phyloP scores from a whole-genome alignment of 2,329 filamentous ascomycete species.

The Ilyonectria mors-panacis region DNA sequence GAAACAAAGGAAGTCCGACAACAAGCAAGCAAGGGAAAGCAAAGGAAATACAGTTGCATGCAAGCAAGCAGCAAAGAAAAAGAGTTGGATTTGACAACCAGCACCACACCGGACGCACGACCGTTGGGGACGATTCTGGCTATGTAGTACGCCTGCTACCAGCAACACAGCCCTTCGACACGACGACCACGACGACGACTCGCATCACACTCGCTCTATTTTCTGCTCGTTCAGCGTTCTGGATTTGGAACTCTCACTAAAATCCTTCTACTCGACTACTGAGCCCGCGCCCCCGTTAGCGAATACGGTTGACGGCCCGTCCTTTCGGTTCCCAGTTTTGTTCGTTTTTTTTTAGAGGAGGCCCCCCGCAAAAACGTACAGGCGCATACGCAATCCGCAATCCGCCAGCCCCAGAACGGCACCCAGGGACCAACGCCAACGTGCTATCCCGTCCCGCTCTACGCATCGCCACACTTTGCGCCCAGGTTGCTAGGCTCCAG shows the following conservation, averaged over 20 bases:
- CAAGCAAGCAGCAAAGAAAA: conserved; percentile 10
- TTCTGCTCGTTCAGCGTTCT: conserved; percentile 1
- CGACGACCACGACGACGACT: conserved; percentile 16
- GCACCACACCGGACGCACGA: conserved; percentile 1
- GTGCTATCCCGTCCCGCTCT: conserved; percentile 24
- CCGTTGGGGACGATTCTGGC: conserved; percentile 18
- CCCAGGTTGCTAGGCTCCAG: background rate
- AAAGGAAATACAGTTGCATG: conserved; percentile 6
- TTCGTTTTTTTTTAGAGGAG: conserved; percentile 33
- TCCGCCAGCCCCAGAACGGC: conserved; percentile 22
- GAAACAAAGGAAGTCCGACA: background rate
- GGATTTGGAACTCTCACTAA: conserved; percentile 7
- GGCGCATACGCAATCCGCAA: conserved; percentile 34
- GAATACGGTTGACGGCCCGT: conserved; percentile 44
- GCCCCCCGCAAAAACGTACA: conserved; percentile 36
- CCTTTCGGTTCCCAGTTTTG: conserved; percentile 29
- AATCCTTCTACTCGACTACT: conserved; percentile 15
- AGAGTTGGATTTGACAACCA: conserved; percentile 2
- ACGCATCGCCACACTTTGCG: conserved; percentile 45
- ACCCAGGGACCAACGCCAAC: conserved; percentile 29
- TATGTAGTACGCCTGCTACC: conserved; percentile 18
- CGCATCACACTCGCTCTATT: conserved; percentile 15
- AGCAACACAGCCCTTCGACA: conserved; percentile 7
- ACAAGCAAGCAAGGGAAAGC: background rate
- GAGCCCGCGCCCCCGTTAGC: conserved; percentile 35